Evolutionary conservation across 192 early-diverging fungal genomes (phyloP).

Genomic region (Coemansia sp.): DNA sequence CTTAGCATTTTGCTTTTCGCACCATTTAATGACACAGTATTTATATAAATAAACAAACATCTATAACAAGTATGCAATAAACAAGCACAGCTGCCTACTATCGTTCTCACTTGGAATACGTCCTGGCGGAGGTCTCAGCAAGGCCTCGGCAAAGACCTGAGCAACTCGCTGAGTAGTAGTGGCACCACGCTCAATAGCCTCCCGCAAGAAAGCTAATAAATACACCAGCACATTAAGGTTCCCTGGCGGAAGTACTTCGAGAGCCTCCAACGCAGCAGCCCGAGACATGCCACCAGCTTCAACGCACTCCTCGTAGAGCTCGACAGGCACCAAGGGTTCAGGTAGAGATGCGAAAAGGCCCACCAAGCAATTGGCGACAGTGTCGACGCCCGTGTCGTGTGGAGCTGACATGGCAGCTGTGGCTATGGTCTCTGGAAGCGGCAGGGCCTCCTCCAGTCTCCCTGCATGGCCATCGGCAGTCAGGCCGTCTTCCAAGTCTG

Average conservation of each 20-base stretch:
- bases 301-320: constrained; percentile 65
- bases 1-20: no score
- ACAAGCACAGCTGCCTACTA: background rate
- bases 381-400: constrained; percentile 66
- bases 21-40: background rate
- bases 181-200: constrained; percentile 55
- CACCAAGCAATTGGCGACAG: constrained; percentile 68
- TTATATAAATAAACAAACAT: background rate
- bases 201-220: constrained; percentile 74
- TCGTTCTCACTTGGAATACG: background rate
- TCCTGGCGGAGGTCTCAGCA: constrained; percentile 27
- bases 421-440: constrained; percentile 57
- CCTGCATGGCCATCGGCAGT: background rate
- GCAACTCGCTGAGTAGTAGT: constrained; percentile 34
- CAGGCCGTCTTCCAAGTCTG: background rate
- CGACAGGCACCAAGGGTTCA: constrained; percentile 71
- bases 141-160: constrained; percentile 31
- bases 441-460: constrained; percentile 4
- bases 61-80: constrained; percentile 32
- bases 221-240: constrained; percentile 83
- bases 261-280: constrained; percentile 55
- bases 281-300: constrained; percentile 61
- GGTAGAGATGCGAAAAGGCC: constrained; percentile 73
- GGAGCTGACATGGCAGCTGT: constrained; percentile 47
- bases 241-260: constrained; percentile 63